Conservation (phyloP, 208 protist species). For the Trypanosoma brucei region DNA sequence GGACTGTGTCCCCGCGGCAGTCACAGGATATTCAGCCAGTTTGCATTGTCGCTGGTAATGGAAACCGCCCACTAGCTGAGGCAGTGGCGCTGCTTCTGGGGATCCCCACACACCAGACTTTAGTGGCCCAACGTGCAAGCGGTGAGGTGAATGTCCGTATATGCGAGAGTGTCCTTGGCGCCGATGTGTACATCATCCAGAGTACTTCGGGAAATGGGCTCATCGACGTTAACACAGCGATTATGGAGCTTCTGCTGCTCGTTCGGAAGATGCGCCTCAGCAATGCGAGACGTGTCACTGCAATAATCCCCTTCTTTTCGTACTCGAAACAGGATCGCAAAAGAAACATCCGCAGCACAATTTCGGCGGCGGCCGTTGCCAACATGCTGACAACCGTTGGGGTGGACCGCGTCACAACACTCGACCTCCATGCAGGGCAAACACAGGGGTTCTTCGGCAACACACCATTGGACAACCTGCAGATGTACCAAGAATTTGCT, state of each 20-base stretch:
- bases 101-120: constrained; percentile 65
- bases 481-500: constrained; percentile 81
- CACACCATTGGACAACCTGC: constrained; percentile 90
- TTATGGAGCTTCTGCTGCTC: constrained; percentile 95
- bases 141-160: constrained; percentile 92
- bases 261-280: constrained; percentile 89
- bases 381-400: constrained; percentile 89
- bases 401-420: constrained; percentile 86
- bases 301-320: constrained; percentile 94
- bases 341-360: constrained; percentile 86
- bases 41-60: constrained; percentile 88
- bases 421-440: constrained; percentile 93
- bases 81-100: constrained; percentile 81
- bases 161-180: constrained; percentile 91
- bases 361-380: constrained; percentile 91
- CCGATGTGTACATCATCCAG: constrained; percentile 96
- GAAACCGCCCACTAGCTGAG: constrained; percentile 85
- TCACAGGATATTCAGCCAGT: constrained; percentile 32
- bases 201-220: constrained; percentile 89
- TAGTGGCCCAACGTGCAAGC: constrained; percentile 80
- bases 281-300: constrained; percentile 85
- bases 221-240: constrained; percentile 91
- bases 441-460: constrained; percentile 96
- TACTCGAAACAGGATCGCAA: constrained; percentile 95
- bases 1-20: constrained; percentile 50